These are phyloP conservation scores for Zostera marina DNA, from an alignment of 116 monocot species.

Conservation along the genomic window DNA sequence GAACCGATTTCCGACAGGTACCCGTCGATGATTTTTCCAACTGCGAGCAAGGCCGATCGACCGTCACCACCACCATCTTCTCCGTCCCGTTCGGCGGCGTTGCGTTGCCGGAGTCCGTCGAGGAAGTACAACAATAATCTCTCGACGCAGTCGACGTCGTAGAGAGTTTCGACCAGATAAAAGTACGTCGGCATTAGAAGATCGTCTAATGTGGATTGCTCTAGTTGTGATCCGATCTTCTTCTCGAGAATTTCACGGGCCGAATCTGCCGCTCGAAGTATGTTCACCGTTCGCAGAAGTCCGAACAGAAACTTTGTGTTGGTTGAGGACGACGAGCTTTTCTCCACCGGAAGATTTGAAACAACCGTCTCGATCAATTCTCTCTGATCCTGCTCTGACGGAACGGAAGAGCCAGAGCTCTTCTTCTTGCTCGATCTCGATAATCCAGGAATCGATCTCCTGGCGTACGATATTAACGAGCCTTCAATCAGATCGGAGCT, in stretches of 20 bases:
- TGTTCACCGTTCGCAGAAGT: conserved; percentile 51
- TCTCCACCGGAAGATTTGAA: conserved; percentile 45
- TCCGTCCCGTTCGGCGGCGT: neutral
- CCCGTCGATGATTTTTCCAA: conserved; percentile 68
- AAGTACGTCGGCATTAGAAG: conserved; percentile 87
- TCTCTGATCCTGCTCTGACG: conserved; percentile 35
- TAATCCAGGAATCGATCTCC: conserved; percentile 61
- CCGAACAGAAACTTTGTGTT: conserved; percentile 59
- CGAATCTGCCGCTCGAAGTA: conserved; percentile 30
- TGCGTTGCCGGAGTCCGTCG: conserved; percentile 16
- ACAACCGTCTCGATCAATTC: conserved; percentile 67
- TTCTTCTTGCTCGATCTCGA: conserved; percentile 47
- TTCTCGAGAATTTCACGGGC: conserved; percentile 36
- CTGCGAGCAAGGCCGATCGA: conserved; percentile 7
- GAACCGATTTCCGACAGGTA: conserved; percentile 83
- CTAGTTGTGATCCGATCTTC: conserved; percentile 62
- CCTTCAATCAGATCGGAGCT: conserved; percentile 49
- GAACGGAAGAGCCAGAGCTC: conserved; percentile 5
- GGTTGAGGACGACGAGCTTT: conserved; percentile 18
- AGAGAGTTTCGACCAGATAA: conserved; percentile 63
- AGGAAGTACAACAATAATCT: conserved; percentile 47
- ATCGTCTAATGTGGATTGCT: conserved; percentile 70
- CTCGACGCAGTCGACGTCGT: conserved; percentile 89
- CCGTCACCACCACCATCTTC: conserved; percentile 6
- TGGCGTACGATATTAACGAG: conserved; percentile 65